Percentiles rank a stretch among this genome's conserved stretches.
Conservation (phyloP, 2,329 filamentous ascomycete species). For the Xylariaceae sp. region DNA sequence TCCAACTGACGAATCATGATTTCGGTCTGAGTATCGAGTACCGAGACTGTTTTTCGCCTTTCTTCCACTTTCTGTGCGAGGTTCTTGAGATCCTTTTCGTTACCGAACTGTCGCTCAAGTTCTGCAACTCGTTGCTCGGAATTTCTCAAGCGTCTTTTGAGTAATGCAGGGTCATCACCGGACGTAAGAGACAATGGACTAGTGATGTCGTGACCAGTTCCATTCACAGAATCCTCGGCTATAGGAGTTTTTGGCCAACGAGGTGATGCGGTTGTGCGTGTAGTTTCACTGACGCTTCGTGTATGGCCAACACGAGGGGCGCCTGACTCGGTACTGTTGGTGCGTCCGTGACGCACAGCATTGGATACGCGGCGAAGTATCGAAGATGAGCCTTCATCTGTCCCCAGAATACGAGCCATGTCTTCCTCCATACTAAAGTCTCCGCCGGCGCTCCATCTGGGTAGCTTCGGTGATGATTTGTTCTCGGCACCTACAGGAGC, state of each 20-base stretch:
- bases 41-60: slow-evolving; percentile 94
- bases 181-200: slow-evolving; percentile 72
- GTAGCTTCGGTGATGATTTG: slow-evolving; percentile 69
- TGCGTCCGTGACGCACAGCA: slow-evolving; percentile 90
- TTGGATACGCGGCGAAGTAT: slow-evolving; percentile 91
- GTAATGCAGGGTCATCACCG: slow-evolving; percentile 67
- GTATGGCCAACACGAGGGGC: slow-evolving; percentile 57
- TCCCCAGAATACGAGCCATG: slow-evolving; percentile 85
- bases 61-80: slow-evolving; percentile 88
- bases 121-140: slow-evolving; percentile 87
- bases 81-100: slow-evolving; percentile 71
- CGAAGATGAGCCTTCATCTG: slow-evolving; percentile 77
- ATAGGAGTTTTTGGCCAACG: slow-evolving; percentile 75
- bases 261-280: slow-evolving; percentile 67
- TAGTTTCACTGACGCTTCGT: slow-evolving; percentile 72
- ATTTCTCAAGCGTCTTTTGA: slow-evolving; percentile 78
- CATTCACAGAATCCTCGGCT: slow-evolving; percentile 58
- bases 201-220: slow-evolving; percentile 66
- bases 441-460: slow-evolving; percentile 78
- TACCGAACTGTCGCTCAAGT: slow-evolving; percentile 78
- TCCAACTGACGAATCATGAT: slow-evolving; percentile 94
- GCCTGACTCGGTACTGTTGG: slow-evolving; percentile 74
- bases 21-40: slow-evolving; percentile 91
- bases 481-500: slow-evolving; percentile 49
- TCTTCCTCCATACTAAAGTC: slow-evolving; percentile 97